A percentile compares a stretch with the other conserved stretches of the same genome.
Evolutionary conservation across 208 protist species (phyloP).

Genomic region (Crithidia sp.): DNA sequence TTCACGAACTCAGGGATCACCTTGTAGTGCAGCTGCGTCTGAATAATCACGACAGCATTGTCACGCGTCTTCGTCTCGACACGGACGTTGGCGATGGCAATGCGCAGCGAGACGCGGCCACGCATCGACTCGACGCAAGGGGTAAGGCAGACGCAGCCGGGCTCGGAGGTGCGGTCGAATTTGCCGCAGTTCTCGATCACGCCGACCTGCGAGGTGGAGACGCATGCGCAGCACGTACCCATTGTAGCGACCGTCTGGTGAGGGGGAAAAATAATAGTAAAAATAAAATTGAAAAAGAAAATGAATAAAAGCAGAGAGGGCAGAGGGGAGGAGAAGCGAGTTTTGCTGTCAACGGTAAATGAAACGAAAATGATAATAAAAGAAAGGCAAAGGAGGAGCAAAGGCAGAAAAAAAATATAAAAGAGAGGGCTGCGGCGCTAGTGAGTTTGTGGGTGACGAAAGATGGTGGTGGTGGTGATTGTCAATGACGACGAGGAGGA

Average conservation of each 20-base stretch:
- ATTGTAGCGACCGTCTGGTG: background rate
- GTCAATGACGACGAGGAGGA: too few species aligned
- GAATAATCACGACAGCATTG: slow-evolving; percentile 70
- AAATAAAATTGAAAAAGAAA: slow-evolving; percentile 3
- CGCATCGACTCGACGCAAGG: slow-evolving; percentile 54
- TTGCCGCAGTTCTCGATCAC: slow-evolving; percentile 75
- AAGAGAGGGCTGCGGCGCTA: too few species aligned
- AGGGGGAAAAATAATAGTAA: background rate
- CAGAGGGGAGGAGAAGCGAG: background rate
- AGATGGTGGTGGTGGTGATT: too few species aligned
- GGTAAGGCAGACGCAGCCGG: slow-evolving; percentile 65
- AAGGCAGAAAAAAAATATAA: background rate
- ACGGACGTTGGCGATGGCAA: slow-evolving; percentile 42
- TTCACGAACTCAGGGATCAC: slow-evolving; percentile 48
- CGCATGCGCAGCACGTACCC: slow-evolving; percentile 55
- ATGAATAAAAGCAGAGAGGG: slow-evolving; percentile 7
- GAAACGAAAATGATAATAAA: background rate
- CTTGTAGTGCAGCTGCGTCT: slow-evolving; percentile 62
- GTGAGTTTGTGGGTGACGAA: too few species aligned
- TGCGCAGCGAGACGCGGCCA: slow-evolving; percentile 52
- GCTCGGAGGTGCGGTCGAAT: slow-evolving; percentile 43
- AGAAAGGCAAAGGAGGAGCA: background rate
- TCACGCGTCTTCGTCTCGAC: slow-evolving; percentile 87
- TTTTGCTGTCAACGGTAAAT: background rate
- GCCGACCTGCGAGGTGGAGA: slow-evolving; percentile 60